Conservation (phyloP, 371 early-diverging fungal genomes). For the Rhizopus arrhizus region DNA sequence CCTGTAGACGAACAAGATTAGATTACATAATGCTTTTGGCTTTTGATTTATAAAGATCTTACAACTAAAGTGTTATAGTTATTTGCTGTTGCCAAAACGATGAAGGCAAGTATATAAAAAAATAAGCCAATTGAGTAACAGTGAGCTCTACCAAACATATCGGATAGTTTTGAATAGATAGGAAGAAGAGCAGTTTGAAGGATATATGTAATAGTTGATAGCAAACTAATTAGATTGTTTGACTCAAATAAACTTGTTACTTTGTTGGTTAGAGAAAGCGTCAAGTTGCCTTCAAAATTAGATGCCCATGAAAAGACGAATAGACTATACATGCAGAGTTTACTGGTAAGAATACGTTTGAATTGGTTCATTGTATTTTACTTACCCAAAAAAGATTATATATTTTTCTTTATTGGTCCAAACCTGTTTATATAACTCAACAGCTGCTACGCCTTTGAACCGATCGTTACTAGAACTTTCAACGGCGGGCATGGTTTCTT, state of each 20-base stretch:
- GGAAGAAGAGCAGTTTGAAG: conserved; percentile 32
- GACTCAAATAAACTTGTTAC: conserved; percentile 25
- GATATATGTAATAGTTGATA: conserved; percentile 31
- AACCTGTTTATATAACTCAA: conserved; percentile 33
- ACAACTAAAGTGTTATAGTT: conserved; percentile 25
- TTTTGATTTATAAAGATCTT: conserved; percentile 4
- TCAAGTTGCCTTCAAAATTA: conserved; percentile 26
- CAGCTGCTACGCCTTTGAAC: conserved; percentile 25
- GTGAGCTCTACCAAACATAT: conserved; percentile 33
- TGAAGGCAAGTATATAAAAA: conserved; percentile 25
- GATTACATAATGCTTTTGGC: background rate
- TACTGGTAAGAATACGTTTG: background rate
- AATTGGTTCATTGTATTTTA: background rate
- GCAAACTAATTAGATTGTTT: conserved; percentile 28
- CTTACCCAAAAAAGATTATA: conserved; percentile 30
- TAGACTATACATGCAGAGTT: conserved; percentile 15
- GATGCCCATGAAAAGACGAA: conserved; percentile 31
- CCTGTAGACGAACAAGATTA: conserved; percentile 4
- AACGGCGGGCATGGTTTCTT: conserved; percentile 2
- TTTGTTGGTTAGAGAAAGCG: conserved; percentile 16
- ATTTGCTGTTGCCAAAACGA: conserved; percentile 28
- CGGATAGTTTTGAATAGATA: conserved; percentile 36
- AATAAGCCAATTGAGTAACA: conserved; percentile 21
- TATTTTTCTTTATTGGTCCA: conserved; percentile 28
- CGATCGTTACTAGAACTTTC: background rate